phyloP scores from a whole-genome alignment of 1,284 basidiomycete species.

The Golubevia pallescens region DNA sequence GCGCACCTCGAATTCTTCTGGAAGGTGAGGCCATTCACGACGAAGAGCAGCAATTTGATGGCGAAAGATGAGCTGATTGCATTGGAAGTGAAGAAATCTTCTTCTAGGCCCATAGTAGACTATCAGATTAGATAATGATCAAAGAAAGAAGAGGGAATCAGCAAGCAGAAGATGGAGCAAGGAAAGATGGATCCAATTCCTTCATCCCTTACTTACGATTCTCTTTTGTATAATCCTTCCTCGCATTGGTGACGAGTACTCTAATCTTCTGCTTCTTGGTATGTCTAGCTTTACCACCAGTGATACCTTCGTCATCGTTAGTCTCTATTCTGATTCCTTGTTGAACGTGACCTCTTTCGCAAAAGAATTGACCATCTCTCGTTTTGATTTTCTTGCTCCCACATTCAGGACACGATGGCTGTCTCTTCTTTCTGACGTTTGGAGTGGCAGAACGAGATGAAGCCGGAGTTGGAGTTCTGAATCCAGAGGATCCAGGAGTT shows the following conservation, averaged over 20 bases:
- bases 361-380: conserved; percentile 29
- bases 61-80: conserved; percentile 40
- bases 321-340: conserved; percentile 31
- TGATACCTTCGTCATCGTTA: conserved; percentile 26
- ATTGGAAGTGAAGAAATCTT: conserved; percentile 32
- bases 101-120: conserved; percentile 7
- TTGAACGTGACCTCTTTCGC: conserved; percentile 37
- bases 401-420: conserved; percentile 26
- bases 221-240: conserved; percentile 16
- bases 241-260: no score
- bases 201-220: neutral
- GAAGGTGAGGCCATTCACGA: conserved; percentile 25
- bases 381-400: conserved; percentile 31
- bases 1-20: conserved; percentile 30
- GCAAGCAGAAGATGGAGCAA: neutral
- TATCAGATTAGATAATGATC: neutral
- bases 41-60: conserved; percentile 35
- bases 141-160: no score
- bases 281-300: conserved; percentile 9
- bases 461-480: no score
- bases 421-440: neutral
- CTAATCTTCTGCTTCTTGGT: conserved; percentile 14
- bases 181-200: neutral
- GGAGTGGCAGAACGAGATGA: no score
- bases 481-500: no score